Conservation (phyloP, 192 early-diverging fungal species). For the Coemansia sp. region DNA sequence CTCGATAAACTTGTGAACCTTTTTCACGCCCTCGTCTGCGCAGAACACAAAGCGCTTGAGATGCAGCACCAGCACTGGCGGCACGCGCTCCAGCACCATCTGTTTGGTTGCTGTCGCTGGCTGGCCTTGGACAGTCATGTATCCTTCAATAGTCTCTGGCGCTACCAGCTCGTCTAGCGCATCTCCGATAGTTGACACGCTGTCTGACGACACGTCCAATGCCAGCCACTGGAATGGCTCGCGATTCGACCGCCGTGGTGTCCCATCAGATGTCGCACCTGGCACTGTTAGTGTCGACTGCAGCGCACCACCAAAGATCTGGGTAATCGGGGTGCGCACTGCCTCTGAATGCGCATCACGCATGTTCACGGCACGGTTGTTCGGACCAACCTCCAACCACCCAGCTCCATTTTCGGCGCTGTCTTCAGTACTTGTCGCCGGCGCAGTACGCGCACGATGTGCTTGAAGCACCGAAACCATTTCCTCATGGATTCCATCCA, state of each 20-base stretch:
- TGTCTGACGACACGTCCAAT: slow-evolving; percentile 79
- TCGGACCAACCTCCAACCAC: slow-evolving; percentile 91
- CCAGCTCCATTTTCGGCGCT: slow-evolving; percentile 32
- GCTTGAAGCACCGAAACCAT: slow-evolving; percentile 47
- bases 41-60: slow-evolving; percentile 92
- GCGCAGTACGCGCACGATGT: neutral
- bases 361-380: slow-evolving; percentile 59
- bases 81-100: slow-evolving; percentile 74
- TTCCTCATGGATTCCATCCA: slow-evolving; percentile 97
- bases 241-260: slow-evolving; percentile 66
- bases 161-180: slow-evolving; percentile 76
- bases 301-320: slow-evolving; percentile 82
- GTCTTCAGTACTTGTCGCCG: neutral
- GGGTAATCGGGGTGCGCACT: slow-evolving; percentile 72
- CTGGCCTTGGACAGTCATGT: slow-evolving; percentile 38
- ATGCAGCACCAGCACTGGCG: slow-evolving; percentile 90
- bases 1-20: slow-evolving; percentile 81
- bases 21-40: slow-evolving; percentile 71
- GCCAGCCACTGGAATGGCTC: slow-evolving; percentile 89
- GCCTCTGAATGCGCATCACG: slow-evolving; percentile 56
- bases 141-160: slow-evolving; percentile 84
- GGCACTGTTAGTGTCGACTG: slow-evolving; percentile 75
- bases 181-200: slow-evolving; percentile 79
- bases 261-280: slow-evolving; percentile 15
- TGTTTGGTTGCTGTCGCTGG: slow-evolving; percentile 77